Conservation (phyloP, 73 alveolate species). For the Tetrahymena borealis region DNA sequence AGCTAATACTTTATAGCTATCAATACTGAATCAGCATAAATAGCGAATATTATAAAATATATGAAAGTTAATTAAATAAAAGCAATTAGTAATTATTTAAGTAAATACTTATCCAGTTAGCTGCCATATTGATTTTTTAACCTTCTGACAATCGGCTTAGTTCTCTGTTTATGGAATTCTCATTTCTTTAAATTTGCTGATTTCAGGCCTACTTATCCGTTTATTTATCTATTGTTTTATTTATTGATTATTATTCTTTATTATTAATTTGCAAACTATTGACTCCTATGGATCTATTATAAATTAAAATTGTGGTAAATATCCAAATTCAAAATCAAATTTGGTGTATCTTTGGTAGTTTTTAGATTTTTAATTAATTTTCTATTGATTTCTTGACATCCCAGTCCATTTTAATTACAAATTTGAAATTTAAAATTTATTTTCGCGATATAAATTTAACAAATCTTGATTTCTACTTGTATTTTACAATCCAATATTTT, state of each 20-base stretch:
- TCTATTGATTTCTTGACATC: background rate
- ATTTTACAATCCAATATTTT: too few species aligned
- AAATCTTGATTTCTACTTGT: too few species aligned
- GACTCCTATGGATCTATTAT: too few species aligned
- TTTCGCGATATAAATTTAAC: background rate
- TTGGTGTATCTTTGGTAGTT: background rate
- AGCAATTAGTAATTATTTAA: background rate
- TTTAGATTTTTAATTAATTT: background rate
- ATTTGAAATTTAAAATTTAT: background rate
- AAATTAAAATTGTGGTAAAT: background rate
- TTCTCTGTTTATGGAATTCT: background rate
- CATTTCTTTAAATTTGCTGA: background rate
- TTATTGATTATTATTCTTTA: background rate
- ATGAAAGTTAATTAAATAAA: background rate
- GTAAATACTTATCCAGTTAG: background rate
- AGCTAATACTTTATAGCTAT: too few species aligned
- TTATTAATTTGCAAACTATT: background rate
- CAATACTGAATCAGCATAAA: too few species aligned
- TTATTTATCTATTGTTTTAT: background rate
- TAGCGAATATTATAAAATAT: background rate
- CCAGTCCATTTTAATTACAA: background rate
- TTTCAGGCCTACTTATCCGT: background rate
- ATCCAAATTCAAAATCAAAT: background rate
- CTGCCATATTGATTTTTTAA: background rate
- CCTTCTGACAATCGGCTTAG: background rate